Percentiles rank a stretch among this genome's conserved stretches.
These are phyloP conservation scores for Penicillium cataractarum DNA, from an alignment of 495 filamentous ascomycete genomes.

Conservation along the genomic window DNA sequence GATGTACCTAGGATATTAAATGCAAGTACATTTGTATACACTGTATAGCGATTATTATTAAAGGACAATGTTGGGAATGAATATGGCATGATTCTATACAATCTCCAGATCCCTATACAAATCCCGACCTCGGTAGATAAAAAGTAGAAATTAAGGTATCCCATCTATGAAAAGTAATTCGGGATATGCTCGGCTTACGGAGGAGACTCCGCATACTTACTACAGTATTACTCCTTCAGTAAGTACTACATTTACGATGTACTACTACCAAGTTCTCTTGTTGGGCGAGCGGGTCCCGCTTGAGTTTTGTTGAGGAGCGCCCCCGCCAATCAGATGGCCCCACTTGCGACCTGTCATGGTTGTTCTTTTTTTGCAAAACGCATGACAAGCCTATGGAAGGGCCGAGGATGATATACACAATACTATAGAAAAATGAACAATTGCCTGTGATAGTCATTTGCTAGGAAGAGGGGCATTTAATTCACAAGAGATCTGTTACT, in stretches of 20 bases:
- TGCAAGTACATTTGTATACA: not conserved
- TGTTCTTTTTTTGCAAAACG: conserved; percentile 19
- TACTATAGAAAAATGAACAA: too few relatives aligned
- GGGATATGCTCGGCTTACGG: conserved; percentile 1
- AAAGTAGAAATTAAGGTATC: too few relatives aligned
- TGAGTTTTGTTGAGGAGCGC: conserved; percentile 27
- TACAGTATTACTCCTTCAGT: too few relatives aligned
- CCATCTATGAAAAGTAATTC: not conserved
- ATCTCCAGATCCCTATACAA: too few relatives aligned
- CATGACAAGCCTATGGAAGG: not conserved
- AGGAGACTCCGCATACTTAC: too few relatives aligned
- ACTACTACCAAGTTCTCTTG: conserved; percentile 18
- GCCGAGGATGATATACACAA: not conserved
- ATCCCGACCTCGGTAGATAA: too few relatives aligned
- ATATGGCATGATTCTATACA: too few relatives aligned
- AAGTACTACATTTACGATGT: not conserved
- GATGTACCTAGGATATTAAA: too few relatives aligned
- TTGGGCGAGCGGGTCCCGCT: conserved; percentile 26
- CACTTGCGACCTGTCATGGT: conserved; percentile 6
- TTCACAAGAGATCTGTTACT: too few relatives aligned
- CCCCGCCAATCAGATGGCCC: conserved; percentile 17
- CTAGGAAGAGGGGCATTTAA: too few relatives aligned
- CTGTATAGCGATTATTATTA: too few relatives aligned
- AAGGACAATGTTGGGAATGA: not conserved
- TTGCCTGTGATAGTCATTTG: too few relatives aligned